Base-by-base conservation (phyloP, 495 filamentous ascomycete species). In the Immersiella caudata region DNA sequence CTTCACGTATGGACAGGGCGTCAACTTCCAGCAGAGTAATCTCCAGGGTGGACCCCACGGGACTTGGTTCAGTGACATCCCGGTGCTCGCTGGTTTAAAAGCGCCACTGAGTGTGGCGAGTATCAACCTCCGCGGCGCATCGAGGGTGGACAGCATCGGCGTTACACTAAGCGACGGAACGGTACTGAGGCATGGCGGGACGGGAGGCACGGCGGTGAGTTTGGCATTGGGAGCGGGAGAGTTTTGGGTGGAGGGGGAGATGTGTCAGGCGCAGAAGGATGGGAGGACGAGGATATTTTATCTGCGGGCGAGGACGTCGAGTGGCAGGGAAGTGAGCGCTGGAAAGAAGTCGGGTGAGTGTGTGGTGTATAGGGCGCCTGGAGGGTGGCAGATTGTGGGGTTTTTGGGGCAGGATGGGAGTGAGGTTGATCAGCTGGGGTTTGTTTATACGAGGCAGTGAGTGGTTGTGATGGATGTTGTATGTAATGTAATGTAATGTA, bases 401-500 rank as follows among this genome's bases (percentile, higher is more conserved):
- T 88, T 85, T 65, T 74, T 83, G 64, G 86, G 86, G n/a, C 80
- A 84, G 69, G 75, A 66, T 69, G 88, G 86, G 1, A 82, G 85
- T 67, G 86, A 88, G 75, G 68, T 90, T 55, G 87, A 89, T 74
- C 81, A 83, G 71, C 67, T 89, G 49, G 87, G 79, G 7, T 84
- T 90, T 71, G 75, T 89, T 49, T 89, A 80, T 72, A 79, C 74
- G 27, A 78, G 74, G 49, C 75, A 74, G 65, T 81, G 63, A 58
- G 4, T 46, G 40, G 40, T 4, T 46, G 40, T 46, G 8, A 33
- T 33, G 29, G 29, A 46, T 46, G 40, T 46, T 6, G 6, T 18
- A 14, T 46, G 40, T 46, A 14, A 18, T 46, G 40, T 46, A 18
- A 46, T 18, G 33, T 36, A 12, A 12, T 36, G 5, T 36, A 36